Evolutionary conservation across 768 basidiomycete genomes (phyloP), one percentile per base, ranked within the genome.

Genomic region (Amanita fuliginea): DNA sequence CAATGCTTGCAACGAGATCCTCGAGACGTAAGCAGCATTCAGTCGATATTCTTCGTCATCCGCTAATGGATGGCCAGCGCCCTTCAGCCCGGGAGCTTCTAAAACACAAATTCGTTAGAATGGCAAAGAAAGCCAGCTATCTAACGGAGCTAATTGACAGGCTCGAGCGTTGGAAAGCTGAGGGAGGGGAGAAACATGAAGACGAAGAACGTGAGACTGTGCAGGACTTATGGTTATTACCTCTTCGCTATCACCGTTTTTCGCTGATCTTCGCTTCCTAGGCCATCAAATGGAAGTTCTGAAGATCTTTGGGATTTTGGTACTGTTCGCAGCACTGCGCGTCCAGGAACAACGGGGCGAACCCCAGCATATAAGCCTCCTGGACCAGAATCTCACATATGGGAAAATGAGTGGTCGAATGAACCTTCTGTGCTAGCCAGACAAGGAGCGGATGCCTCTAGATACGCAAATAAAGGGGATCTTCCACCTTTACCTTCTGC

Each of bases 301-400:
- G 88, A 89, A 46, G 91, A 94, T 55, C 68, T 97, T 30, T 98
- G 95, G 95, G 95, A 98, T 62, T 96, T 97, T 66, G 95, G 95
- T 11, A 98, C 95, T 6, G 85, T 98, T 41, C 86, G 89, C 50
- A 83, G 92, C 58, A 78, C 77, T 37, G 67, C 73, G 40, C 67
- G 74, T 56, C 62, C 67, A 51, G 70, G 67, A 16, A 88, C 88
- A 13, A 73, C 89, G 41, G 87, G 87, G n/a, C 76, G 82, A 46
- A 64, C 80, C 19, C 65, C 70, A 37, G 77, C 73, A 56, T 75
- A 75, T 49, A 65, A 78, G 54, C 75, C 74, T 46, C 68, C 76
- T 36, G 76, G 82, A 35, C 83, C 83, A 1, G 81, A 82, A 13
- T 78, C 81, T 18, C 65, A 85, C 22, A 85, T 83, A n/a, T 86